Evolutionary conservation across 768 basidiomycete species (phyloP).

Genomic region (Podaxis pistillaris): DNA sequence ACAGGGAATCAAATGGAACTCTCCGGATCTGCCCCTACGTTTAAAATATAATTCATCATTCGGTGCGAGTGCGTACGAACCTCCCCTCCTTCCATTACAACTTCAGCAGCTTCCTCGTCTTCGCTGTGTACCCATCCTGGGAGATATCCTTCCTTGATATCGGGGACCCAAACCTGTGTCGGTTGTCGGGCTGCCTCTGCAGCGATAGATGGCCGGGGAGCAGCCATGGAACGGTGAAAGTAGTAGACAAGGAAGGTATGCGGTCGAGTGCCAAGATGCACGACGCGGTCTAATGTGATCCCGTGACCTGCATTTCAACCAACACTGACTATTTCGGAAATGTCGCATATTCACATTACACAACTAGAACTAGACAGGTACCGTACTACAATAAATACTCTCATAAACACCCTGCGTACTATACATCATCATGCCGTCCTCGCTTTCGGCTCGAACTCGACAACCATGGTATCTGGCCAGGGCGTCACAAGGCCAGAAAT

Average conservation of each 20-base stretch:
- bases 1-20: slow-evolving; percentile 77
- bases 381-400: slow-evolving; percentile 3
- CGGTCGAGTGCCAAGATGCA: neutral
- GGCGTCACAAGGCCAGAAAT: slow-evolving; percentile 35
- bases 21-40: slow-evolving; percentile 27
- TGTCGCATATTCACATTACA: neutral
- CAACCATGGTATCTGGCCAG: slow-evolving; percentile 43
- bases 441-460: slow-evolving; percentile 24
- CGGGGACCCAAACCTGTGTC: slow-evolving; percentile 95
- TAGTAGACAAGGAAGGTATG: neutral
- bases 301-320: slow-evolving; percentile 17
- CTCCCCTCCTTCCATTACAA: slow-evolving; percentile 86
- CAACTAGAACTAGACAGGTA: slow-evolving; percentile 1
- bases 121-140: slow-evolving; percentile 93
- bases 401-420: neutral
- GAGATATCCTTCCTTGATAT: slow-evolving; percentile 88
- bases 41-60: slow-evolving; percentile 3
- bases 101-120: slow-evolving; percentile 76
- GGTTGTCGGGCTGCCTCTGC: slow-evolving; percentile 80
- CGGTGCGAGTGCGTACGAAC: slow-evolving; percentile 37
- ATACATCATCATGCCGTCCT: neutral
- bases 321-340: slow-evolving; percentile 15
- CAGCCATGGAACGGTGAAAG: slow-evolving; percentile 38
- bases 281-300: slow-evolving; percentile 13
- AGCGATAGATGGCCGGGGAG: slow-evolving; percentile 46